phyloP scores from a whole-genome alignment of 164 flowering plant genomes.

The Cinnamomum micranthum region DNA sequence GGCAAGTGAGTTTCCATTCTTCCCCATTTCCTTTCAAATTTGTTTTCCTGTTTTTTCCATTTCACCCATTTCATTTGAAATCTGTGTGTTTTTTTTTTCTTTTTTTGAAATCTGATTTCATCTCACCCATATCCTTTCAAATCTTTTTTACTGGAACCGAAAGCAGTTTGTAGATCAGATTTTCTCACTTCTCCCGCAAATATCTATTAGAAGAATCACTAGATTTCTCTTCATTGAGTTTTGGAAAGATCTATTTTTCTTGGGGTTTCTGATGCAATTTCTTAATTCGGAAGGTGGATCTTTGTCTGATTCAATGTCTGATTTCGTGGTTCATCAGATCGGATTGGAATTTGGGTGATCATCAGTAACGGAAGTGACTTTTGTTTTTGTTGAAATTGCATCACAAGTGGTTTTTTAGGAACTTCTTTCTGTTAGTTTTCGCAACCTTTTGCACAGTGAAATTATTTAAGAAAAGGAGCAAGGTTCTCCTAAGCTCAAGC shows the following conservation, averaged over 20 bases:
- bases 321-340: not conserved
- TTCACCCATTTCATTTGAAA: too few relatives aligned
- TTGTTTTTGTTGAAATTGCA: not conserved
- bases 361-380: not conserved
- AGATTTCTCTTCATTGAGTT: not conserved
- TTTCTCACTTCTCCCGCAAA: not conserved
- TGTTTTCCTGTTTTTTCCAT: too few relatives aligned
- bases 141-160: conserved; percentile 1
- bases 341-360: not conserved
- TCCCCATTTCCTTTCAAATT: too few relatives aligned
- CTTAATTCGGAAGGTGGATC: not conserved
- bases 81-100: too few relatives aligned
- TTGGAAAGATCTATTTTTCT: not conserved
- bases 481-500: too few relatives aligned
- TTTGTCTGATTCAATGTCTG: not conserved
- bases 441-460: too few relatives aligned
- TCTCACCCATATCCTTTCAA: too few relatives aligned
- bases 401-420: too few relatives aligned
- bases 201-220: not conserved
- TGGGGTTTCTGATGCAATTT: not conserved
- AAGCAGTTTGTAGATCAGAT: not conserved
- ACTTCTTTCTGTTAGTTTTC: too few relatives aligned
- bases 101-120: too few relatives aligned
- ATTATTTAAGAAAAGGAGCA: too few relatives aligned
- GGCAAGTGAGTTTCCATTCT: too few relatives aligned